phyloP scores from a whole-genome alignment of 1,284 basidiomycete genomes.

The Apiotrichum sp. region DNA sequence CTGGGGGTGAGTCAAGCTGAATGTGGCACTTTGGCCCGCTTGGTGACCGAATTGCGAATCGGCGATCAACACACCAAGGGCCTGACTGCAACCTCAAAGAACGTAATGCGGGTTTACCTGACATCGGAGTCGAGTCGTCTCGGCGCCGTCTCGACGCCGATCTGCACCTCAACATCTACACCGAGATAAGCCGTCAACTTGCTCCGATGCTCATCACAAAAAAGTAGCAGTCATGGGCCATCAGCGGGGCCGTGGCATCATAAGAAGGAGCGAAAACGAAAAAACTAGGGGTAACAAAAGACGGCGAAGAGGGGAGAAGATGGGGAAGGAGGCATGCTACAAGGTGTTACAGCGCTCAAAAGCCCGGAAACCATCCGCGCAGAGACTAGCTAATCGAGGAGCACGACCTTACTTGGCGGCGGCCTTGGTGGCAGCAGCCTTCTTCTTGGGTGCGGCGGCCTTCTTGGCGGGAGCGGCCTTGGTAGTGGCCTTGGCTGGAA shows the following conservation, averaged over 20 bases:
- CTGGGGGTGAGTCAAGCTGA: too few species aligned
- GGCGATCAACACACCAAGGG: too few species aligned
- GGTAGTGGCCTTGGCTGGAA: constrained; percentile 46
- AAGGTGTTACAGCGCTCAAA: neutral
- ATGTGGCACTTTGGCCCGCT: too few species aligned
- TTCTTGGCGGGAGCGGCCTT: too few species aligned
- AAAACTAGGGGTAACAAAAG: neutral
- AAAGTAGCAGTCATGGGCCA: neutral
- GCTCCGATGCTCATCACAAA: neutral
- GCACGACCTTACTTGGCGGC: constrained; percentile 4
- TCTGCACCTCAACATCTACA: too few species aligned
- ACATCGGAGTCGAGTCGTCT: too few species aligned
- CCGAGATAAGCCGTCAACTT: too few species aligned
- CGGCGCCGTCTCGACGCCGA: too few species aligned
- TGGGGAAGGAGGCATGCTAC: neutral
- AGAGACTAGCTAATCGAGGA: neutral
- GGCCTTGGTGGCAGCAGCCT: constrained; percentile 3
- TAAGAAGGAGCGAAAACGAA: constrained; percentile 8
- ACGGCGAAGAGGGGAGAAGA: neutral
- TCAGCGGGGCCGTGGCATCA: constrained; percentile 4
- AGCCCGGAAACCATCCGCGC: neutral
- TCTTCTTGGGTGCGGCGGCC: constrained; percentile 19
- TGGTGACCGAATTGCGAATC: too few species aligned
- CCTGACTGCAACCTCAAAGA: too few species aligned
- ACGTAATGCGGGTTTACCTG: too few species aligned